These are phyloP conservation scores for Eremochloa ophiuroides DNA, from an alignment of 176 grass and related monocot genomes.

Conservation along the genomic window DNA sequence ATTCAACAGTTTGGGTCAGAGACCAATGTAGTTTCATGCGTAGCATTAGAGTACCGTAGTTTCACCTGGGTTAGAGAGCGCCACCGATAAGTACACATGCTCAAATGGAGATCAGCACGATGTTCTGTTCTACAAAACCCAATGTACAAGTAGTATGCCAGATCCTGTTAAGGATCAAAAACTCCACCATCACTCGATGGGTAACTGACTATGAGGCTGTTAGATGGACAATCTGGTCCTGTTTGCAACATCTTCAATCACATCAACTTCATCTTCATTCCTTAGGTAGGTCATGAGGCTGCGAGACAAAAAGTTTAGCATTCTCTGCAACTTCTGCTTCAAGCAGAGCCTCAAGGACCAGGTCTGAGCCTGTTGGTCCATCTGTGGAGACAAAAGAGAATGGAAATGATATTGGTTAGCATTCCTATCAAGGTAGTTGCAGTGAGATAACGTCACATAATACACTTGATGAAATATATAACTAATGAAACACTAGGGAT, in stretches of 20 bases:
- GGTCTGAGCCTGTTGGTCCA: neutral
- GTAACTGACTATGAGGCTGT: neutral
- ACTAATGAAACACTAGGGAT: neutral
- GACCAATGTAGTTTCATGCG: neutral
- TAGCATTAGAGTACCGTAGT: neutral
- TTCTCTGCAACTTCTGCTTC: constrained; percentile 33
- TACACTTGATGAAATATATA: neutral
- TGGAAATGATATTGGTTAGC: neutral
- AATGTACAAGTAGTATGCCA: neutral
- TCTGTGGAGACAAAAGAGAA: constrained; percentile 33
- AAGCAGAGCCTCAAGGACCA: constrained; percentile 39
- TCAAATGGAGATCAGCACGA: neutral
- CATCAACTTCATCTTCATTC: neutral
- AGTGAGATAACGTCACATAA: neutral
- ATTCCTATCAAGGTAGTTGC: neutral
- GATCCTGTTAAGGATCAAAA: neutral
- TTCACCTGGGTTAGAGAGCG: neutral
- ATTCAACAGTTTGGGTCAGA: neutral
- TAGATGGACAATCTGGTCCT: neutral
- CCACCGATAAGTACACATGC: neutral
- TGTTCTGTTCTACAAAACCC: neutral
- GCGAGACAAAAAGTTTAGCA: too few species aligned
- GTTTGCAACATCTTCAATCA: neutral
- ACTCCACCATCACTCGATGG: neutral
- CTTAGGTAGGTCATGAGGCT: too few species aligned